These are phyloP conservation scores for Sarcomyxa edulis DNA, from an alignment of 768 basidiomycete genomes.

Conservation along the genomic window DNA sequence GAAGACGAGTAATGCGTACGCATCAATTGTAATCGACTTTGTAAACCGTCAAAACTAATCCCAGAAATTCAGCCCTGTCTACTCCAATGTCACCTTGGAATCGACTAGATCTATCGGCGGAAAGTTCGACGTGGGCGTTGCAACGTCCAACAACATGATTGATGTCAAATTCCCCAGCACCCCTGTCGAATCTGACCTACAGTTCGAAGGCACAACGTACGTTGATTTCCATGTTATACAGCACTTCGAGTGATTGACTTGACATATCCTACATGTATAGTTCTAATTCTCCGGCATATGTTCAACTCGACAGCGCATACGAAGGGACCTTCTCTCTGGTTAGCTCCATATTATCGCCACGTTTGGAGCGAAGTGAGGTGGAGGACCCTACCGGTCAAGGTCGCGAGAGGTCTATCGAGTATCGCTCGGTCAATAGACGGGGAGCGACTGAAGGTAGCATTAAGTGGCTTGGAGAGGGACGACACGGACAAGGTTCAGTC, in stretches of 20 bases:
- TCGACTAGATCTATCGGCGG: conserved; percentile 17
- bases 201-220: conserved; percentile 21
- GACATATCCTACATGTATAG: too few relatives aligned
- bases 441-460: too few relatives aligned
- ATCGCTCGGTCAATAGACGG: too few relatives aligned
- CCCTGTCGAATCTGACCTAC: conserved; percentile 27
- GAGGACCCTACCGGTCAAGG: too few relatives aligned
- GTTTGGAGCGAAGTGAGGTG: too few relatives aligned
- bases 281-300: conserved; percentile 26
- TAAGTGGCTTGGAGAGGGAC: too few relatives aligned
- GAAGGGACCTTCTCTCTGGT: conserved; percentile 31
- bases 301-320: conserved; percentile 27
- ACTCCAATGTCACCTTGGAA: too few relatives aligned
- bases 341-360: too few relatives aligned
- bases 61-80: conserved; percentile 11
- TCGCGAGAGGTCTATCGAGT: too few relatives aligned
- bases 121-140: conserved; percentile 23
- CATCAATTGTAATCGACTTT: not conserved
- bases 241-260: too few relatives aligned
- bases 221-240: too few relatives aligned
- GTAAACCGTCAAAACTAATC: conserved; percentile 6
- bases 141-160: conserved; percentile 27
- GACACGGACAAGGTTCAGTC: too few relatives aligned
- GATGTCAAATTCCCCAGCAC: conserved; percentile 22
- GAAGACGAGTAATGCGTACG: conserved; percentile 37